phyloP scores from a whole-genome alignment of 2,329 filamentous ascomycete species.

The Fusarium transvaalense region DNA sequence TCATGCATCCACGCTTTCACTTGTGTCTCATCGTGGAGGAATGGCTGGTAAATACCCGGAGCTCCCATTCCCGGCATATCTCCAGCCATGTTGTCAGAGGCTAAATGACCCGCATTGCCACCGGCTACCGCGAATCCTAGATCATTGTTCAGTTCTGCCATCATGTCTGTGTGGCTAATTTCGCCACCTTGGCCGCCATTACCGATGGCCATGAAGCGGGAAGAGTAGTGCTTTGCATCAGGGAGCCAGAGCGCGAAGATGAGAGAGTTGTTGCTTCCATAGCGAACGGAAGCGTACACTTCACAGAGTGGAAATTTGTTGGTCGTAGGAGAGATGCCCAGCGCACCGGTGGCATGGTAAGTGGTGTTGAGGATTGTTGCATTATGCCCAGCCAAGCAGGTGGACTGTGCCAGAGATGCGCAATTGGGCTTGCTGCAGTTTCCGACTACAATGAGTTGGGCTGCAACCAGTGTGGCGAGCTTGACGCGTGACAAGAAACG shows the following conservation, averaged over 20 bases:
- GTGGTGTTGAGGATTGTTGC: background rate
- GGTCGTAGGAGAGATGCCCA: background rate
- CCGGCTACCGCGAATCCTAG: background rate
- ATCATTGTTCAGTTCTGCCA: background rate
- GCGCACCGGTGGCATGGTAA: background rate
- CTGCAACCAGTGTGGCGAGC: background rate
- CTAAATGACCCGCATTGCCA: slow-evolving; percentile 4
- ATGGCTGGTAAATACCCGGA: slow-evolving; percentile 8
- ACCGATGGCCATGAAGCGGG: background rate
- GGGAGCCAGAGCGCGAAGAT: background rate
- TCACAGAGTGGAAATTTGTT: background rate
- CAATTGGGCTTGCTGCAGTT: background rate
- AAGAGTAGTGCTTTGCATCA: background rate
- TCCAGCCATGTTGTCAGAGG: background rate
- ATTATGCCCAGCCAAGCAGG: background rate
- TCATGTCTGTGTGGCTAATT: background rate
- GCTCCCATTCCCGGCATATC: background rate
- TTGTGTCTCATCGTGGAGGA: background rate
- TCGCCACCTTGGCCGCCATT: background rate
- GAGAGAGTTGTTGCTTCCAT: background rate
- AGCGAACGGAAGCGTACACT: background rate
- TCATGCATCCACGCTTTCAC: background rate
- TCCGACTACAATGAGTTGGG: background rate
- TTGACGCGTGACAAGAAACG: background rate
- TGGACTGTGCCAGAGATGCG: background rate